phyloP scores from a whole-genome alignment of 2,329 filamentous ascomycete species.

The Sclerotinia subarctica region DNA sequence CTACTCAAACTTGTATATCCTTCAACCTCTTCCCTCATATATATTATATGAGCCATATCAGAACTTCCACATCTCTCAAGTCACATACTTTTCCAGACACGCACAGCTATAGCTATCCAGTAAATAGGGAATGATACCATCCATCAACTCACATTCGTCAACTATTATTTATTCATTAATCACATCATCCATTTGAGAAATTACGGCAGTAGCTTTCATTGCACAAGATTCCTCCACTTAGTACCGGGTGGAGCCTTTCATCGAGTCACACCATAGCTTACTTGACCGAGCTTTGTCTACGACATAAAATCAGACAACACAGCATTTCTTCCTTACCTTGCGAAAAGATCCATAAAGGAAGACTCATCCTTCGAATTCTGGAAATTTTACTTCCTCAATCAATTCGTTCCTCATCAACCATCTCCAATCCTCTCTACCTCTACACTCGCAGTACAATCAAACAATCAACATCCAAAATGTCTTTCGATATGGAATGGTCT shows the following conservation, averaged over 20 bases:
- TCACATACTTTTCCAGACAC: conserved; percentile 10
- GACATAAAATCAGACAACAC: conserved; percentile 24
- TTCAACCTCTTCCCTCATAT: conserved; percentile 24
- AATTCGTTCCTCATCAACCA: conserved; percentile 16
- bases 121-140: conserved; percentile 25
- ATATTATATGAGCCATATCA: conserved; percentile 7
- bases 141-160: conserved; percentile 20
- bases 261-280: conserved; percentile 35
- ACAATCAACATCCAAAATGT: conserved; percentile 33
- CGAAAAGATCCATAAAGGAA: conserved; percentile 19
- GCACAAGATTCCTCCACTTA: conserved; percentile 27
- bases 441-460: conserved; percentile 7
- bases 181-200: conserved; percentile 27
- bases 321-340: conserved; percentile 17
- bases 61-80: background rate
- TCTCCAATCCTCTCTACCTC: conserved; percentile 9
- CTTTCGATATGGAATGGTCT: conserved; percentile 58
- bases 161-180: conserved; percentile 19
- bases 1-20: conserved; percentile 28
- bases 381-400: conserved; percentile 5
- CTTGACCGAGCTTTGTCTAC: conserved; percentile 23
- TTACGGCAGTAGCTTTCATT: conserved; percentile 25
- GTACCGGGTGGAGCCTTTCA: conserved; percentile 32
- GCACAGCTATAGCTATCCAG: conserved; percentile 12
- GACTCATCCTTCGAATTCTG: conserved; percentile 16